Base-by-base conservation (phyloP, 805 yeast genomes). In the Yarrowia sp. region DNA sequence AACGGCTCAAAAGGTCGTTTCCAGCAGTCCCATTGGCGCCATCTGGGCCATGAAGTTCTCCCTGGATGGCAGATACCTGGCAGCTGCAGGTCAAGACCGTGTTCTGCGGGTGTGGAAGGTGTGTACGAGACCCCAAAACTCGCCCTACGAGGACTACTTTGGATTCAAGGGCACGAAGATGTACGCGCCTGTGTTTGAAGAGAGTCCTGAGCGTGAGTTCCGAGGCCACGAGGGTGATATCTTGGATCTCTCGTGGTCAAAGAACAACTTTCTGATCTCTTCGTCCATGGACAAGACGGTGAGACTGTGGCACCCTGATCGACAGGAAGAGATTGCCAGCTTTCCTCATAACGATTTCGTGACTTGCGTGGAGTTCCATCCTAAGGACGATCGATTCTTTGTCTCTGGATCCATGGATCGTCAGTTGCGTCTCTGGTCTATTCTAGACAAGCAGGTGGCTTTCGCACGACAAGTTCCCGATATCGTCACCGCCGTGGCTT, bases 231-330 rank as follows among this genome's bases (percentile, higher is more conserved):
- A 84, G 0, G 84, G 84, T 55, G 89, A 91, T 69, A 82, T 94
- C 15, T 76, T 91, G n/a, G 85, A 90, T 12, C 74, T 93, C 40
- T 91, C 90, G 73, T 93, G 98, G 98, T 89, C 96, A 64, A 88
- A 88, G 72, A 92, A 92, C 77, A 88, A 88, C 74, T 93, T 93
- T 72, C 75, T 94, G 38, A 75, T 92, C 0, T 83, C 95, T 0
- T 87, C 95, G 3, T 89, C 96, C 1, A 89, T 90, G 88, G 98
- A 93, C 77, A 84, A 85, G 70, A 88, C 96, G 0, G 96, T 87
- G 1, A 85, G 85, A 70, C 78, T 93, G 56, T 93, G 98, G 97
- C 96, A 93, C 76, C 84, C 89, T 13, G 91, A 90, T 46, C 82
- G 93, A 60, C 78, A 77, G 1, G 82, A 80, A 15, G 86, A 91